These are phyloP conservation scores for Talaromyces sp. DNA, from an alignment of 2,329 filamentous ascomycete species.

Conservation along the genomic window DNA sequence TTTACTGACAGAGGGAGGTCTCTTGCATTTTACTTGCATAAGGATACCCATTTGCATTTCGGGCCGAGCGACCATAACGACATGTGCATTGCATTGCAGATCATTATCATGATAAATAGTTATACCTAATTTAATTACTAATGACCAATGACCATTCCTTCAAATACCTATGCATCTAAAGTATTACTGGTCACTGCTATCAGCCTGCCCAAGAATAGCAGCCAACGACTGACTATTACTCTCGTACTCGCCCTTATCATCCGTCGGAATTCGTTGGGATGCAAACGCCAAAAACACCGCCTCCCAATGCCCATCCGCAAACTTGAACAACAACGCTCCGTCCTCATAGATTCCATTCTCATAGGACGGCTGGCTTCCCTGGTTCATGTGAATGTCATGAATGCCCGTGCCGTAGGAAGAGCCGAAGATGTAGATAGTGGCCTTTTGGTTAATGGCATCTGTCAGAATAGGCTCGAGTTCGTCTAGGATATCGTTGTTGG, in stretches of 20 bases:
- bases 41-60: slow-evolving; percentile 7
- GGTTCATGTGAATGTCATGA: slow-evolving; percentile 44
- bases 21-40: background rate
- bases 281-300: slow-evolving; percentile 42
- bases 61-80: background rate
- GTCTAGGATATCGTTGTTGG: slow-evolving; percentile 38
- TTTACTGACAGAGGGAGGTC: background rate
- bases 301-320: slow-evolving; percentile 38
- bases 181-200: background rate
- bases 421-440: slow-evolving; percentile 39
- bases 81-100: background rate
- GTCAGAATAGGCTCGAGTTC: slow-evolving; percentile 35
- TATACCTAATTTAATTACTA: background rate
- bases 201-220: slow-evolving; percentile 2
- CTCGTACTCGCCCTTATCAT: slow-evolving; percentile 25
- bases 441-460: slow-evolving; percentile 33
- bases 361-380: slow-evolving; percentile 32
- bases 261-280: slow-evolving; percentile 35
- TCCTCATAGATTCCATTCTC: slow-evolving; percentile 39
- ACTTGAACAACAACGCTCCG: slow-evolving; percentile 36
- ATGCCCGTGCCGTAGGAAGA: slow-evolving; percentile 36
- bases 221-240: slow-evolving; percentile 21
- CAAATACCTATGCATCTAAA: too few relatives aligned
- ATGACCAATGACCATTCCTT: background rate
- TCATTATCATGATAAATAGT: background rate